Percentiles rank a stretch among this genome's conserved stretches.
Evolutionary conservation across 2,329 filamentous ascomycete species (phyloP).

Genomic region (Exophiala sideris): DNA sequence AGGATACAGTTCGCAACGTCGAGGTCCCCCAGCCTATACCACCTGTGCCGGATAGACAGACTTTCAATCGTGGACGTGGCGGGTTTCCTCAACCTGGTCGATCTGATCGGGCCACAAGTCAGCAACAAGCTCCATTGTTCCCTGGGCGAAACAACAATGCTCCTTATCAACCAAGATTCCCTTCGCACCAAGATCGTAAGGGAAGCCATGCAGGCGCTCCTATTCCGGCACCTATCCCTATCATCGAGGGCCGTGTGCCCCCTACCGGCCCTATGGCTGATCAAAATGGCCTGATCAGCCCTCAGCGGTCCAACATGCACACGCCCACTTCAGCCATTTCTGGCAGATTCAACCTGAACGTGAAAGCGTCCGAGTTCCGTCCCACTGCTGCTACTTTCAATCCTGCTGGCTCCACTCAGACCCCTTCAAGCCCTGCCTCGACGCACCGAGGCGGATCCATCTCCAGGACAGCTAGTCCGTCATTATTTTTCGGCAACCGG

Average conservation of each 20-base stretch:
- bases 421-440: slow-evolving; percentile 68
- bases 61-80: slow-evolving; percentile 46
- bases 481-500: slow-evolving; percentile 62
- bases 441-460: slow-evolving; percentile 51
- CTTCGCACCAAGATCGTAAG: slow-evolving; percentile 27
- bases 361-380: slow-evolving; percentile 70
- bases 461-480: slow-evolving; percentile 48
- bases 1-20: slow-evolving; percentile 53
- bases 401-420: slow-evolving; percentile 59
- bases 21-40: slow-evolving; percentile 37
- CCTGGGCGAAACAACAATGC: slow-evolving; percentile 14
- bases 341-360: slow-evolving; percentile 52
- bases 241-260: slow-evolving; percentile 66
- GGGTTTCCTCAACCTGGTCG: slow-evolving; percentile 32
- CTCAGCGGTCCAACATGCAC: slow-evolving; percentile 44
- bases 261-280: slow-evolving; percentile 69
- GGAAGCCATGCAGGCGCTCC: slow-evolving; percentile 10
- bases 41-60: slow-evolving; percentile 46
- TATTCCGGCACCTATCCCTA: slow-evolving; percentile 54
- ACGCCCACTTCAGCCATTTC: slow-evolving; percentile 53
- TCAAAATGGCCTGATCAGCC: slow-evolving; percentile 41
- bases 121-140: slow-evolving; percentile 32
- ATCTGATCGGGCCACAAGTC: slow-evolving; percentile 31
- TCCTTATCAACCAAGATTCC: slow-evolving; percentile 14
- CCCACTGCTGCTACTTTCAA: slow-evolving; percentile 82